These are phyloP conservation scores for Hymenoscyphus scutula DNA, from an alignment of 2,329 filamentous ascomycete species.

Conservation along the genomic window DNA sequence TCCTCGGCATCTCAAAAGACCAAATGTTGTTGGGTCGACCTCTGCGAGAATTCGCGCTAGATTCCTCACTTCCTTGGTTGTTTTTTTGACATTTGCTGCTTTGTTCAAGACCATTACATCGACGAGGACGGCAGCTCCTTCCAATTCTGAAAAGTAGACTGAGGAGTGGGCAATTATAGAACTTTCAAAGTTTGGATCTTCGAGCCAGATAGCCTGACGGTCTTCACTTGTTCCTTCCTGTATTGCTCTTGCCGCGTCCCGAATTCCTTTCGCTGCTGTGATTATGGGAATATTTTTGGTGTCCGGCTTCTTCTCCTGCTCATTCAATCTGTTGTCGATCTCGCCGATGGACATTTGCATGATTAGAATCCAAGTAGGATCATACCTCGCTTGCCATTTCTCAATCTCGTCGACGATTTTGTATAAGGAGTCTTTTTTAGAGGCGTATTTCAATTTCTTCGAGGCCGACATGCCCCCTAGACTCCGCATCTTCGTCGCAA, in stretches of 20 bases:
- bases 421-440: constrained; percentile 18
- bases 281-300: neutral
- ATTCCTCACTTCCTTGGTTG: constrained; percentile 16
- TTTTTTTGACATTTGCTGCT: neutral
- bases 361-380: constrained; percentile 28
- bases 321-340: constrained; percentile 21
- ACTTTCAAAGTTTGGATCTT: neutral
- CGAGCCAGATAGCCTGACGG: neutral
- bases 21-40: constrained; percentile 19
- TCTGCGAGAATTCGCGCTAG: constrained; percentile 17
- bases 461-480: neutral
- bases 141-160: neutral
- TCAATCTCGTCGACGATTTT: constrained; percentile 25
- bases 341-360: constrained; percentile 17
- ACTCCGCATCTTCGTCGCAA: neutral
- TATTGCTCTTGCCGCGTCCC: neutral
- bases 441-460: constrained; percentile 20
- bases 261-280: neutral
- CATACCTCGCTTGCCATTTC: constrained; percentile 27
- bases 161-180: neutral
- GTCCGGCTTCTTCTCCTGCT: constrained; percentile 11
- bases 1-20: constrained; percentile 18
- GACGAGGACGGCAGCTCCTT: neutral
- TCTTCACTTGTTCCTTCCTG: neutral
- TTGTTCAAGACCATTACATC: neutral